phyloP scores from a whole-genome alignment of 768 basidiomycete species.

The Phanerochaete carnosa region DNA sequence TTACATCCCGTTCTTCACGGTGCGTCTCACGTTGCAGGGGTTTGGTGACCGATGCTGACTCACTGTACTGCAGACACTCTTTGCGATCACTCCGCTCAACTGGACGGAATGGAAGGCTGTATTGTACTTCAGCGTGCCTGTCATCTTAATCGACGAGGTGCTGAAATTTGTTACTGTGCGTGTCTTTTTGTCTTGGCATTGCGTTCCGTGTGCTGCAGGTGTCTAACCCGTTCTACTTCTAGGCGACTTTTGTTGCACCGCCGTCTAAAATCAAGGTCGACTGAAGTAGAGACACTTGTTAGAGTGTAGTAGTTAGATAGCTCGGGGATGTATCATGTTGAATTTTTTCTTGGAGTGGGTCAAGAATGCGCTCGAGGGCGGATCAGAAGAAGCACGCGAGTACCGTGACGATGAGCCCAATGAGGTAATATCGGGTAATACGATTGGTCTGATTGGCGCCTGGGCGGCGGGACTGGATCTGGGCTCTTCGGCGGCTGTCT shows the following conservation, averaged over 20 bases:
- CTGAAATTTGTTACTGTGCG: conserved; percentile 81
- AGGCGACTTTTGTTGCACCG: conserved; percentile 59
- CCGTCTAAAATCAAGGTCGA: conserved; percentile 50
- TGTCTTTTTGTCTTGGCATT: conserved; percentile 9
- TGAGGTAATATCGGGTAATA: neutral
- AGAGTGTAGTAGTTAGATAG: neutral
- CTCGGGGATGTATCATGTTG: conserved; percentile 4
- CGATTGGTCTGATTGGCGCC: neutral
- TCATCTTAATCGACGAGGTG: conserved; percentile 85
- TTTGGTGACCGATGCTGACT: neutral
- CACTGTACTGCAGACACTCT: conserved; percentile 53
- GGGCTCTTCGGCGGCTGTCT: neutral
- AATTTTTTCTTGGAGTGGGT: neutral
- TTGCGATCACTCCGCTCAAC: conserved; percentile 92
- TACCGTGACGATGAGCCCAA: neutral
- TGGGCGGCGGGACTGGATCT: neutral
- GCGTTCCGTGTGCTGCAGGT: conserved; percentile 10
- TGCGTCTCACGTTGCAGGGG: conserved; percentile 24
- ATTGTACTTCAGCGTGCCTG: conserved; percentile 81
- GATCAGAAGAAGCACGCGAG: neutral
- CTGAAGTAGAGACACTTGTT: conserved; percentile 18
- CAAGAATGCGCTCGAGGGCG: neutral
- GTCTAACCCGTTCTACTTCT: neutral
- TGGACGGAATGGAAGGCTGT: conserved; percentile 96
- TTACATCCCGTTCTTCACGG: conserved; percentile 96